Conservation (phyloP, 176 grass and related monocot species). For the Tillandsia leiboldiana region DNA sequence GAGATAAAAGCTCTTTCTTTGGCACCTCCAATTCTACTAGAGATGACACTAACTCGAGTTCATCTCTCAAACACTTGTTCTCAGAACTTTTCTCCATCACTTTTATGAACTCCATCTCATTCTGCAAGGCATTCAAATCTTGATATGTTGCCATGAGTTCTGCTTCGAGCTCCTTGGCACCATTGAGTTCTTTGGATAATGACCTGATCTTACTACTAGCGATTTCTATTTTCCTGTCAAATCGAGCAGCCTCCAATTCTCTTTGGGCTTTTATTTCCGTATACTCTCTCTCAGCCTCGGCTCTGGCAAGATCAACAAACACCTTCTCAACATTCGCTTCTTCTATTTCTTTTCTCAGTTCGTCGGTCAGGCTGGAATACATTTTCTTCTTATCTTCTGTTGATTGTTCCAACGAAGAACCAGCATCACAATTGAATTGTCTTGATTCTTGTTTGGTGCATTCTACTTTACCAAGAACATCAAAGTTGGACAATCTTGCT, state of each 20-base stretch:
- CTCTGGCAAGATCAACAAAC: not conserved
- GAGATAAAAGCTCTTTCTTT: not conserved
- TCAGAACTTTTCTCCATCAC: not conserved
- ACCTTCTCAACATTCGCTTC: not conserved
- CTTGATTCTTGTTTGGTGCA: not conserved
- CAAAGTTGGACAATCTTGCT: not conserved
- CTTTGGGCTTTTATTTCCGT: not conserved
- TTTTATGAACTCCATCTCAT: slow-evolving; percentile 10
- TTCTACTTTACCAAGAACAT: not conserved
- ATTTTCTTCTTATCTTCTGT: not conserved
- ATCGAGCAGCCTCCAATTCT: not conserved
- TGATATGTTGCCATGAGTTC: not conserved
- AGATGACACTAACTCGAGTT: not conserved
- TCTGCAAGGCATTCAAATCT: not conserved
- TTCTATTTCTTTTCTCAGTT: slow-evolving; percentile 1
- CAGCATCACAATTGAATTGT: not conserved
- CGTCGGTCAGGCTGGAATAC: not conserved
- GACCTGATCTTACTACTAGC: not conserved
- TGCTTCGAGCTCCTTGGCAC: not conserved
- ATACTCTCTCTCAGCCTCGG: not conserved
- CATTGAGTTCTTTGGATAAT: not conserved
- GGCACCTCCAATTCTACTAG: not conserved
- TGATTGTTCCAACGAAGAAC: not conserved
- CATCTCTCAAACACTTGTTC: not conserved
- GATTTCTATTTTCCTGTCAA: not conserved